Evolutionary conservation across 2,329 filamentous ascomycete species (phyloP).

Genomic region (Fusarium annulatum): DNA sequence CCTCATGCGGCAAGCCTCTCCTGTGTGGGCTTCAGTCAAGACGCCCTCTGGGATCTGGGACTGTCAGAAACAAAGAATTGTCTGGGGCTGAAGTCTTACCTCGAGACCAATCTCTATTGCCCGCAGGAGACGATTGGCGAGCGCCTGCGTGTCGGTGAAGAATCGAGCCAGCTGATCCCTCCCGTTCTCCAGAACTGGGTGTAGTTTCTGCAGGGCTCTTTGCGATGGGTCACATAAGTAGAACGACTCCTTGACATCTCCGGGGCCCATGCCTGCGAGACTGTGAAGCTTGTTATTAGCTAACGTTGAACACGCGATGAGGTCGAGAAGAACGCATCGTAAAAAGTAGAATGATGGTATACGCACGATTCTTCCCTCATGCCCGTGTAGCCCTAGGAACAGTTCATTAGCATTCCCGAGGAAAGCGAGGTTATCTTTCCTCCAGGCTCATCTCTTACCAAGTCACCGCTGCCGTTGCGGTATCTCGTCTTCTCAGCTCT

Average conservation of each 20-base stretch:
- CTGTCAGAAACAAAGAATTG: accelerated
- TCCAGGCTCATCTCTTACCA: background rate
- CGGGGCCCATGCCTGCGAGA: background rate
- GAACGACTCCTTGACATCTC: background rate
- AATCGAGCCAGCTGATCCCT: background rate
- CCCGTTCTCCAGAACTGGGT: background rate
- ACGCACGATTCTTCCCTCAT: background rate
- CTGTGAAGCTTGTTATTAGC: background rate
- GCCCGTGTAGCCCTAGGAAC: background rate
- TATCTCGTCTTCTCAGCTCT: background rate
- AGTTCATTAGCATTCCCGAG: background rate
- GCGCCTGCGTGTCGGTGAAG: background rate
- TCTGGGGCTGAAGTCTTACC: background rate
- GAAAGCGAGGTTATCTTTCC: accelerated
- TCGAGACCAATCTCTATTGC: background rate
- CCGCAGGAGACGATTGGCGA: background rate
- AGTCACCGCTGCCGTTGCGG: background rate
- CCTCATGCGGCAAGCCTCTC: background rate
- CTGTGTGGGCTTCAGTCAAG: background rate
- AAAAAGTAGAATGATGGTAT: accelerated
- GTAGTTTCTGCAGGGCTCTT: background rate
- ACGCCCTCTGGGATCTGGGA: background rate
- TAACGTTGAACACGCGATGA: background rate
- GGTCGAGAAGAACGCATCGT: accelerated
- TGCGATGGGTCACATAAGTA: background rate